Percentiles rank a stretch among this genome's conserved stretches.
These are phyloP conservation scores for Ophioceras dolichostomum DNA, from an alignment of 2,329 filamentous ascomycete genomes.

Conservation along the genomic window DNA sequence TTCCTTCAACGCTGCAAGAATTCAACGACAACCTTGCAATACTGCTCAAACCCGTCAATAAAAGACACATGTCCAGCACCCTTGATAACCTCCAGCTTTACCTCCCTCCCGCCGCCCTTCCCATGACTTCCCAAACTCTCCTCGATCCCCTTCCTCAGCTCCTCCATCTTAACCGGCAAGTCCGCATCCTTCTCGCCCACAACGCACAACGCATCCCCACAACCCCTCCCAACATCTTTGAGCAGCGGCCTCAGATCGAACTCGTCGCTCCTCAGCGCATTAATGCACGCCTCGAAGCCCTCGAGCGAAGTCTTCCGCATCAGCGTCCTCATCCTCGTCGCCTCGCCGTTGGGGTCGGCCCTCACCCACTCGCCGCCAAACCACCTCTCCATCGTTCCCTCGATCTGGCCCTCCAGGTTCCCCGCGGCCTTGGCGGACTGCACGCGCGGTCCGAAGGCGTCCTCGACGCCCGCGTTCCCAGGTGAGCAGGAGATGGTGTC, in stretches of 20 bases:
- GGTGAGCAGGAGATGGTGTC: slow-evolving; percentile 27
- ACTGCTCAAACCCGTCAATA: slow-evolving; percentile 23
- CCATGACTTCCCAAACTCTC: slow-evolving; percentile 14
- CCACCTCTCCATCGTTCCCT: slow-evolving; percentile 25
- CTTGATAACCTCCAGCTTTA: slow-evolving; percentile 20
- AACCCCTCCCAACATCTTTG: slow-evolving; percentile 17
- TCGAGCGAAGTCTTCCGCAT: slow-evolving; percentile 25
- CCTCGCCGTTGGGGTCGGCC: slow-evolving; percentile 18
- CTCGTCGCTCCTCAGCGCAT: slow-evolving; percentile 20
- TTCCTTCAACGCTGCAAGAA: slow-evolving; percentile 27
- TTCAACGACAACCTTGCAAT: slow-evolving; percentile 12
- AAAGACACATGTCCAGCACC: slow-evolving; percentile 25
- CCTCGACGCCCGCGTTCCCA: slow-evolving; percentile 18
- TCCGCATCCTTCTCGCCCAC: slow-evolving; percentile 29
- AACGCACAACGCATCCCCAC: slow-evolving; percentile 22
- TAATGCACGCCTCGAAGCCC: slow-evolving; percentile 27
- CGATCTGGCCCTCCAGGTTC: slow-evolving; percentile 16
- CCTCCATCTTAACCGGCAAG: slow-evolving; percentile 23
- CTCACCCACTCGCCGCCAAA: slow-evolving; percentile 24
- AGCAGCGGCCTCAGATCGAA: slow-evolving; percentile 27
- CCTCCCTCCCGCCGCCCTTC: slow-evolving; percentile 9
- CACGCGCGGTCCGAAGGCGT: slow-evolving; percentile 23
- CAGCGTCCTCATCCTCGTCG: slow-evolving; percentile 17
- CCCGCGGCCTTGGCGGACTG: slow-evolving; percentile 19
- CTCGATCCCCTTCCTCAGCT: slow-evolving; percentile 22